Conservation (phyloP, 768 basidiomycete species). For the Polyporus arcularius region DNA sequence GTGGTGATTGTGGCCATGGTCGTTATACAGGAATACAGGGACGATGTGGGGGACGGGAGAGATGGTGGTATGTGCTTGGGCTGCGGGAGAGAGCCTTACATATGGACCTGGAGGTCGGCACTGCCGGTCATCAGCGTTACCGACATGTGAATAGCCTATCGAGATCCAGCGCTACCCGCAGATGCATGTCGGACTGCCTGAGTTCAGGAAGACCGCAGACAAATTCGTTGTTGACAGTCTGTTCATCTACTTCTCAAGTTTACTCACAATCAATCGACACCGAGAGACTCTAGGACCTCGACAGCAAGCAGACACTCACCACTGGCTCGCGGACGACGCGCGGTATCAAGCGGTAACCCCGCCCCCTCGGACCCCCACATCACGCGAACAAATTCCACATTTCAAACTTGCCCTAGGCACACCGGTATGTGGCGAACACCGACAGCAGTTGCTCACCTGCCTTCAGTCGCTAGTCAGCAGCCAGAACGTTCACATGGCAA, state of each 20-base stretch:
- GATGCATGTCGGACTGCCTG: not conserved
- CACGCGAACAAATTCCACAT: not conserved
- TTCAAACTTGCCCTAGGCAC: not conserved
- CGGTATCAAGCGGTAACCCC: not conserved
- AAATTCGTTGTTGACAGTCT: too few species aligned
- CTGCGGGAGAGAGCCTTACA: too few species aligned
- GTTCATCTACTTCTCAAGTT: too few species aligned
- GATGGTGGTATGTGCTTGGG: too few species aligned
- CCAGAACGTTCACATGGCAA: not conserved
- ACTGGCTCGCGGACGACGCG: too few species aligned
- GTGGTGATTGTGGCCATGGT: conserved; percentile 70
- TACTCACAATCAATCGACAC: too few species aligned
- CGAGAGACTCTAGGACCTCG: too few species aligned
- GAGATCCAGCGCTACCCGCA: not conserved
- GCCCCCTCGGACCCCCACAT: not conserved
- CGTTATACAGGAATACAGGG: not conserved
- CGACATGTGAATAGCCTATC: not conserved
- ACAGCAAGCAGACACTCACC: too few species aligned
- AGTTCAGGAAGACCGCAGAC: too few species aligned
- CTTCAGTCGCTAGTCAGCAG: not conserved
- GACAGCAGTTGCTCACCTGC: not conserved
- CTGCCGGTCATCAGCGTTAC: not conserved
- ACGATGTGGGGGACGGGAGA: not conserved
- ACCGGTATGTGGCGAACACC: not conserved
- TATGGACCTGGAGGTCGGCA: too few species aligned